Conservation (phyloP, 177 flowering plant genomes). For the Vitis hybrid region DNA sequence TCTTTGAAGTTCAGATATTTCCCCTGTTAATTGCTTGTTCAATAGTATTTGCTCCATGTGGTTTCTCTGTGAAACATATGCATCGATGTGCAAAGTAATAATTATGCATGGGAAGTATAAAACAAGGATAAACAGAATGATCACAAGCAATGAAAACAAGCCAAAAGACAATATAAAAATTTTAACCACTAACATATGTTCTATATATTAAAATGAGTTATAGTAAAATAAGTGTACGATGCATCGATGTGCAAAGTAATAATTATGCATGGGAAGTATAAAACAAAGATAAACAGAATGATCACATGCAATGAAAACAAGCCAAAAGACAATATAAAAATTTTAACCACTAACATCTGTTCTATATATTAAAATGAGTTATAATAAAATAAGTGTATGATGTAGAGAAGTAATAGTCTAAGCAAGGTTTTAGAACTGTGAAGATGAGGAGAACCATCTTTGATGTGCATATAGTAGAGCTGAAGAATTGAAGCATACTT, state of each 20-base stretch:
- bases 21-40: slow-evolving; percentile 48
- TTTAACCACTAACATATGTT: too few relatives aligned
- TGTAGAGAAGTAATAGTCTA: too few relatives aligned
- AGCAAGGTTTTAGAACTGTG: too few relatives aligned
- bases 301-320: not conserved
- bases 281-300: not conserved
- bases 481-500: too few relatives aligned
- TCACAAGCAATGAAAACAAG: not conserved
- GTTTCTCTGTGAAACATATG: slow-evolving; percentile 45
- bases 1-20: slow-evolving; percentile 62
- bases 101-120: not conserved
- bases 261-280: not conserved
- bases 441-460: too few relatives aligned
- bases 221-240: too few relatives aligned
- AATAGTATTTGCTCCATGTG: slow-evolving; percentile 44
- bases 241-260: not conserved
- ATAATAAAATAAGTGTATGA: too few relatives aligned
- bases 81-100: not conserved
- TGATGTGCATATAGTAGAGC: too few relatives aligned
- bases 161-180: not conserved
- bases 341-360: too few relatives aligned
- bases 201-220: too few relatives aligned
- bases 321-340: not conserved
- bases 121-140: not conserved
- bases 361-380: too few relatives aligned